A percentile compares a stretch with the other conserved stretches of the same genome.
Evolutionary conservation across 345 rosid genomes (phyloP).

Genomic region (Eucalyptus globulus): DNA sequence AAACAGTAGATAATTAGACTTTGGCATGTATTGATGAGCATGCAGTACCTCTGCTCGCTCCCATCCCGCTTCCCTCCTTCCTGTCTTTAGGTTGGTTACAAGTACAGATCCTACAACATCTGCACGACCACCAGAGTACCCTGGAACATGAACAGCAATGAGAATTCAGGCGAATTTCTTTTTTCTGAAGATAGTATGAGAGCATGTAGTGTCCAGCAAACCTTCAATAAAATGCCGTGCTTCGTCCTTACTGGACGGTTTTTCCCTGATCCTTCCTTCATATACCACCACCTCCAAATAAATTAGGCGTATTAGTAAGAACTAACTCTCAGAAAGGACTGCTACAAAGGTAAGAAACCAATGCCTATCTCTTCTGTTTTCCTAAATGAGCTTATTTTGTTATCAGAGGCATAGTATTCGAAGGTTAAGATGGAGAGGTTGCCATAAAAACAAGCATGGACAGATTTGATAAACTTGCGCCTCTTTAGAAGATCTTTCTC

Average conservation of each 20-base stretch:
- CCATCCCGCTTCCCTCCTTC: slow-evolving; percentile 64
- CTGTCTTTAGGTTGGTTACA: slow-evolving; percentile 71
- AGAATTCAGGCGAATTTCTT: background rate
- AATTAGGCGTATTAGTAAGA: background rate
- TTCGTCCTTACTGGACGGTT: slow-evolving; percentile 66
- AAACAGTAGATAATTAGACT: background rate
- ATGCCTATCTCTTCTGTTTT: background rate
- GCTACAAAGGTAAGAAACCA: background rate
- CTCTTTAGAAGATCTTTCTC: background rate
- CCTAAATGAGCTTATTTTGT: background rate
- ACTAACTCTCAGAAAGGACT: background rate
- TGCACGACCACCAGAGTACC: slow-evolving; percentile 76
- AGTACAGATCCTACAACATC: slow-evolving; percentile 86
- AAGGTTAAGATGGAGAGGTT: background rate
- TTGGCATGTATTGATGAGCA: background rate
- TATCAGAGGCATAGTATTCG: background rate
- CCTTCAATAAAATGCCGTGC: slow-evolving; percentile 84
- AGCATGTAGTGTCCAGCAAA: background rate
- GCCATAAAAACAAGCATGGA: background rate
- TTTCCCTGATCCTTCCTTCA: slow-evolving; percentile 76
- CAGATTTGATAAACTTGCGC: background rate
- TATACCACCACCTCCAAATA: slow-evolving; percentile 78
- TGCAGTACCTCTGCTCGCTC: slow-evolving; percentile 77
- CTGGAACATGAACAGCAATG: slow-evolving; percentile 16
- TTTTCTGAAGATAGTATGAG: background rate